Evolutionary conservation across 169 alveolate genomes (phyloP), one percentile per base, ranked within the genome.

Genomic region (Plasmodium blacklocki): DNA sequence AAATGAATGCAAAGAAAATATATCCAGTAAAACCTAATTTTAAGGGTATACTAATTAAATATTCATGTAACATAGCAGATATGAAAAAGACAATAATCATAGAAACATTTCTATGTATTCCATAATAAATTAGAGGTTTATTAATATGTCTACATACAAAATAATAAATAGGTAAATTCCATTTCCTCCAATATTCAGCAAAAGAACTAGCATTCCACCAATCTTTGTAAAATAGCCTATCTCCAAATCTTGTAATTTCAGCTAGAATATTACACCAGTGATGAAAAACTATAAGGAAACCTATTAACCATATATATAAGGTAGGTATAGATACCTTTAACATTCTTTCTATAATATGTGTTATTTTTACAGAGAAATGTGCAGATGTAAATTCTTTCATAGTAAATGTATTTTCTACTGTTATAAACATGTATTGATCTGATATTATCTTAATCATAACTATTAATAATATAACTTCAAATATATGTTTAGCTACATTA

Each of bases 131-230:
- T 59, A 98, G 85, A 14, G 99, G 99, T 94, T 95, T 96, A 92
- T 97, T 96, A 19, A 98, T 95, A 86, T 98, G 99, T 45, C 99
- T 91, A 19, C 95, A 89, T 8, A 97, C 93, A 94, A 97, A 98
- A 86, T 94, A 95, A 93, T 98, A 99, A 26, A 98, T 96, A n/a
- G 99, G 99, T 19, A 97, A 92, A 88, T 98, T 98, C 98, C 98
- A 96, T 88, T 94, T 96, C 52, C 98, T 92, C 98, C 98, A 97
- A 89, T 97, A 97, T 74, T 97, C 98, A 2, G 96, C 97, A 75
- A 97, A 95, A 15, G 96, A 95, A 15, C 97, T 94, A 43, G 99
- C 97, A 74, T 97, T 97, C 99, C 99, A 97, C 99, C 99, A 98
- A 72, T 98, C 99, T 93, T 94, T 95, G 89, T 98, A 98, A 93